Evolutionary conservation across 2,329 filamentous ascomycete species (phyloP).

Genomic region (Teratosphaeriaceae sp.): DNA sequence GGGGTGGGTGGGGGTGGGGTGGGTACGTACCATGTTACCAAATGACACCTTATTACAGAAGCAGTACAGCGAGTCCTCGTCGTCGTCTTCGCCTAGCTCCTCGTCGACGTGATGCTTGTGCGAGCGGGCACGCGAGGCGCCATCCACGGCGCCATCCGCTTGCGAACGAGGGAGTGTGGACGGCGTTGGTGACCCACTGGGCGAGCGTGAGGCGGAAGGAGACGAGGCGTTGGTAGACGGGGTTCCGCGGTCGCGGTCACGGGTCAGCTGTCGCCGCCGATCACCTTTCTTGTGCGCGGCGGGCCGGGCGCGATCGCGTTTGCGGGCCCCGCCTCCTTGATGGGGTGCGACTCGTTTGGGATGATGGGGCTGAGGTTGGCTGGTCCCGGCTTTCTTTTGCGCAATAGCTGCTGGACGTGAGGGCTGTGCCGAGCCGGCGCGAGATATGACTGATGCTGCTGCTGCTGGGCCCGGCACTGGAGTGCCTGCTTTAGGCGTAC

Average conservation of each 20-base stretch:
- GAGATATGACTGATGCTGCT: slow-evolving; percentile 32
- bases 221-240: slow-evolving; percentile 26
- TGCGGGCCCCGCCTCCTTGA: slow-evolving; percentile 15
- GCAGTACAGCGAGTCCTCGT: slow-evolving; percentile 62
- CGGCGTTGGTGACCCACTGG: slow-evolving; percentile 21
- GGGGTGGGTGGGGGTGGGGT: no score
- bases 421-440: slow-evolving; percentile 55
- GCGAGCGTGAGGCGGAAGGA: slow-evolving; percentile 13
- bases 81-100: slow-evolving; percentile 34
- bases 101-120: slow-evolving; percentile 15
- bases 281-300: slow-evolving; percentile 24
- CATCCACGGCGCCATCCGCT: slow-evolving; percentile 20
- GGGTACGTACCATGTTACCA: slow-evolving; percentile 85
- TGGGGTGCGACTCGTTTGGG: slow-evolving; percentile 24
- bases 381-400: slow-evolving; percentile 18
- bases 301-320: slow-evolving; percentile 7
- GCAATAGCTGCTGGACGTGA: slow-evolving; percentile 22
- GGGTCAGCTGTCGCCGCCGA: slow-evolving; percentile 29
- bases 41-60: slow-evolving; percentile 77
- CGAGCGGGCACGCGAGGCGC: neutral
- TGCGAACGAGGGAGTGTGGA: slow-evolving; percentile 23
- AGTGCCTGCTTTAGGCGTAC: slow-evolving; percentile 56
- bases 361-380: slow-evolving; percentile 49
- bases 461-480: slow-evolving; percentile 31
- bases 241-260: slow-evolving; percentile 21